Evolutionary conservation across 2,329 filamentous ascomycete species (phyloP), one percentile per base, ranked within the genome.

Genomic region (Neoarthrinium moseri): DNA sequence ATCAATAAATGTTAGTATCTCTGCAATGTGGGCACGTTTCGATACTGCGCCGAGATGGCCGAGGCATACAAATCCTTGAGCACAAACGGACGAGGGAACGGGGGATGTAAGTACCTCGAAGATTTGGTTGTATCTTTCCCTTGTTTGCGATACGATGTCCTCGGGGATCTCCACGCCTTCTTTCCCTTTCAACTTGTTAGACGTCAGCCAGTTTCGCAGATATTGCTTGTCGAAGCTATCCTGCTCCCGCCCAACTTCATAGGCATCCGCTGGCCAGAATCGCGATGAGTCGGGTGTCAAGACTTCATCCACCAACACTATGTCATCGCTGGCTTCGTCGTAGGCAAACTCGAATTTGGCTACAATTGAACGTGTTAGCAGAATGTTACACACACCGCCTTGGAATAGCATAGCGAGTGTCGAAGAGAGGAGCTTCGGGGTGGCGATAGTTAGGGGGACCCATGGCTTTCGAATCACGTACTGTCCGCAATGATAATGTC

Each of bases 241-340:
- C 72, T 95, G 90, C 46, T 86, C 78, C 51, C 75, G 76, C 2
- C 91, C 91, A 15, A 87, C 68, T 61, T 83, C 77, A 62, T 92
- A 95, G 36, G 75, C 75, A 34, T 83, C 83, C 52, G 78, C 81
- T 1, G 84, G 84, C 91, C 92, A 97, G 76, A 96, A 96, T 13
- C 91, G 81, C 41, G 87, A 92, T 45, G 81, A 86, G 64, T 90
- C 86, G 3, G 91, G 90, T 6, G 86, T 89, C 49, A 95, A 71
- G 18, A 95, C 89, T 71, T 95, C 90, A 61, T 95, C 90, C 4
- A 91, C 82, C 42, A 92, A 73, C 27, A 91, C 80, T 6, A 94
- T 77, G 57, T 87, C 80, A 50, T 81, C 76, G 2, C 80, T 83
- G 46, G 69, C 75, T 51, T 80, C 74, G 54, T 86, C 83, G 15